Evolutionary conservation across 106 monocot species (phyloP).

Genomic region (Amphibolis antarctica): DNA sequence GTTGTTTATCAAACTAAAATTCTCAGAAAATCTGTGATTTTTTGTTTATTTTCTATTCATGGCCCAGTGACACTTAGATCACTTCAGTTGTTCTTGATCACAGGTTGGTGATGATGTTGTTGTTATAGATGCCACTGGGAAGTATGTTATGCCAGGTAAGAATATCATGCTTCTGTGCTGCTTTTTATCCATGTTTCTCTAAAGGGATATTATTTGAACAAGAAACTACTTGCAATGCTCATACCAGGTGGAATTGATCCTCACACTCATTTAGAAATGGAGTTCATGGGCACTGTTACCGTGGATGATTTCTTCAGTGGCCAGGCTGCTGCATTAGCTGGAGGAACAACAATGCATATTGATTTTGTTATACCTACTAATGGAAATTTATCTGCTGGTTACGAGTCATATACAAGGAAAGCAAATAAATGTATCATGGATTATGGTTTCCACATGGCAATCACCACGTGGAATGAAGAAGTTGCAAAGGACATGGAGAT

Average conservation of each 20-base stretch:
- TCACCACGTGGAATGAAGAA: constrained; percentile 91
- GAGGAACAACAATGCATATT: constrained; percentile 99
- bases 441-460: constrained; percentile 97
- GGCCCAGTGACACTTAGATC: background rate
- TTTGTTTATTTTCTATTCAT: background rate
- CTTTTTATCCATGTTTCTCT: background rate
- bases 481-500: constrained; percentile 87
- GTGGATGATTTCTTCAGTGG: constrained; percentile 88
- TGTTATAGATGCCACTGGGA: constrained; percentile 85
- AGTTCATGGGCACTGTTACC: constrained; percentile 82
- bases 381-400: constrained; percentile 75
- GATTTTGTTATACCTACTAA: constrained; percentile 93
- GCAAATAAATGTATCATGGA: constrained; percentile 91
- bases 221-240: background rate
- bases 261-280: constrained; percentile 90
- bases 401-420: constrained; percentile 58
- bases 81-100: background rate
- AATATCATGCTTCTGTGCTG: background rate
- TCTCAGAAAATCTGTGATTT: background rate
- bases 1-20: background rate
- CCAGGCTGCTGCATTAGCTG: constrained; percentile 88
- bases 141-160: constrained; percentile 98
- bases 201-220: background rate
- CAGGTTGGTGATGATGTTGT: constrained; percentile 81
- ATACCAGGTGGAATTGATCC: constrained; percentile 93